Conservation (phyloP, 805 yeast species). For the Lipomyces spencermartinsiae region DNA sequence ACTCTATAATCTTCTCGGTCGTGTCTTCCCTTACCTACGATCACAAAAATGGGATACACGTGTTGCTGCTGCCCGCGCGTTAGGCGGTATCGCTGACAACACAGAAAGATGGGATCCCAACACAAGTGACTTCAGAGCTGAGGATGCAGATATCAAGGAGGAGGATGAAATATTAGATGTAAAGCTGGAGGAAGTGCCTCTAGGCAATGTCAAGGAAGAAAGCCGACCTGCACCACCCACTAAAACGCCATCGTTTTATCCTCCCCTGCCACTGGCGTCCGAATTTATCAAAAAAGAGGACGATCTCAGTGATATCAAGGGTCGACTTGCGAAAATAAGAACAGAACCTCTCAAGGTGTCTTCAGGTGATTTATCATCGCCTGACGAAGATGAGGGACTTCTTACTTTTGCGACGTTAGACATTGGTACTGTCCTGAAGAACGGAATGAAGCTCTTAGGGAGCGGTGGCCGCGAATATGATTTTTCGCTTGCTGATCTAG, state of each 20-base stretch:
- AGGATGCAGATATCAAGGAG: slow-evolving; percentile 38
- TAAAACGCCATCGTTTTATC: slow-evolving; percentile 16
- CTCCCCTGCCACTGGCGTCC: slow-evolving; percentile 18
- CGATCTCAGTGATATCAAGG: slow-evolving; percentile 41
- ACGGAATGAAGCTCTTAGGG: slow-evolving; percentile 63
- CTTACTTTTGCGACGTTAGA: slow-evolving; percentile 48
- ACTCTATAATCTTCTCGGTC: slow-evolving; percentile 74
- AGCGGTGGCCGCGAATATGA: slow-evolving; percentile 61
- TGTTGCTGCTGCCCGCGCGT: slow-evolving; percentile 90
- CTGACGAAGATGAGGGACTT: slow-evolving; percentile 39
- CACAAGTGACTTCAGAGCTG: slow-evolving; percentile 33
- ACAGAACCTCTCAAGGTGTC: slow-evolving; percentile 9
- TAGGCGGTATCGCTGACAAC: slow-evolving; percentile 88
- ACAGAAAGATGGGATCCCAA: slow-evolving; percentile 88
- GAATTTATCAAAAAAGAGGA: slow-evolving; percentile 41
- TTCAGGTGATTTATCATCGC: neutral
- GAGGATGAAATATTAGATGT: slow-evolving; percentile 23
- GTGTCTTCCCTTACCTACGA: slow-evolving; percentile 88
- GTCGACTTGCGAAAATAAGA: slow-evolving; percentile 25
- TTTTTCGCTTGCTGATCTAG: slow-evolving; percentile 48
- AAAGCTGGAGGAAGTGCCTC: slow-evolving; percentile 3
- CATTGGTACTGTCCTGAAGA: slow-evolving; percentile 47
- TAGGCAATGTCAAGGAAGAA: slow-evolving; percentile 2
- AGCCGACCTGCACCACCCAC: neutral
- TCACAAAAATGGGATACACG: slow-evolving; percentile 95